A percentile compares a stretch with the other conserved stretches of the same genome.
Conservation (phyloP, 257 asterid species). For the Gentiana straminea region DNA sequence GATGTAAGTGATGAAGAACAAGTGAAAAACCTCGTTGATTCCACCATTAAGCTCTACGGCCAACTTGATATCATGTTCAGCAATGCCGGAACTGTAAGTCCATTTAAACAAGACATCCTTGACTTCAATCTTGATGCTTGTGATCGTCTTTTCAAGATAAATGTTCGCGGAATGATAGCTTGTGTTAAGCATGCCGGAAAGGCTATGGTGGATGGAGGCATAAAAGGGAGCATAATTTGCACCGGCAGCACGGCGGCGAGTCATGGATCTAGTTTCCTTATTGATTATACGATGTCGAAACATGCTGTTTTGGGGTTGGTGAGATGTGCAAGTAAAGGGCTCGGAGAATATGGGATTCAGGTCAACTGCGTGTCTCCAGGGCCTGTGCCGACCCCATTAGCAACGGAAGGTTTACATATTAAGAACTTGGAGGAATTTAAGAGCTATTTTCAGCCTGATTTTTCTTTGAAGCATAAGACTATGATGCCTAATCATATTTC, state of each 20-base stretch:
- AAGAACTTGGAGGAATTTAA: too few species aligned
- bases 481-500: slow-evolving; percentile 7
- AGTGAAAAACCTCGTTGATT: too few species aligned
- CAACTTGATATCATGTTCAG: too few species aligned
- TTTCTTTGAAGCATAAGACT: neutral
- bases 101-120: too few species aligned
- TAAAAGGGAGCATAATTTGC: slow-evolving; percentile 16
- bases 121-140: too few species aligned
- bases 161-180: too few species aligned
- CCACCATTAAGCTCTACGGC: too few species aligned
- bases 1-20: too few species aligned
- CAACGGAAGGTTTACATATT: neutral
- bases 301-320: slow-evolving; percentile 28
- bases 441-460: neutral
- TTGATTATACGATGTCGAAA: slow-evolving; percentile 29
- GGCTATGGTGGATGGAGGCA: slow-evolving; percentile 13
- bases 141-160: too few species aligned
- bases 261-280: slow-evolving; percentile 3
- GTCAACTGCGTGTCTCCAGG: slow-evolving; percentile 32
- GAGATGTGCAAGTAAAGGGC: slow-evolving; percentile 20
- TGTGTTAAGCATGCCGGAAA: too few species aligned
- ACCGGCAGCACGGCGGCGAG: neutral
- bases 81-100: too few species aligned
- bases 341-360: slow-evolving; percentile 30
- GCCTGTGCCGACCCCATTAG: slow-evolving; percentile 4